Conservation (phyloP, 768 basidiomycete species). For the Hygrophoropsis aurantiaca region DNA sequence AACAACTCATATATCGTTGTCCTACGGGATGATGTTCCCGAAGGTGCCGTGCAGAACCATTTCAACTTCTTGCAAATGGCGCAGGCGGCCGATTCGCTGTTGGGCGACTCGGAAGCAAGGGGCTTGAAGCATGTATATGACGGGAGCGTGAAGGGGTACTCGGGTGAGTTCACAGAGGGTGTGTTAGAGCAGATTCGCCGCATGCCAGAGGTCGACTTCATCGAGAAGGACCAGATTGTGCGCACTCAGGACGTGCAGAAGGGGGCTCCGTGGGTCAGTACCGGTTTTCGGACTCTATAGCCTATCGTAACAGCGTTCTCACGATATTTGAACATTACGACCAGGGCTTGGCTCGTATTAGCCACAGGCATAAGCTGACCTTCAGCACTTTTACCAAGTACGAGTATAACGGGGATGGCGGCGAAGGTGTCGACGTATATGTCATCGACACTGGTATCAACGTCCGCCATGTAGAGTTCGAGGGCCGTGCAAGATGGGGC, state of each 20-base stretch:
- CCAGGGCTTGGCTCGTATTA: slow-evolving; percentile 95
- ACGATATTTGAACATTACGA: slow-evolving; percentile 13
- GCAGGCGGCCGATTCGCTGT: slow-evolving; percentile 54
- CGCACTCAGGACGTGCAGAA: slow-evolving; percentile 60
- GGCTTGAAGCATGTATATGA: slow-evolving; percentile 79
- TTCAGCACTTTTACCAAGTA: slow-evolving; percentile 87
- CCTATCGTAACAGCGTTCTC: background rate
- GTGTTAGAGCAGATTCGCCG: slow-evolving; percentile 76
- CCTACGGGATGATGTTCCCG: slow-evolving; percentile 69
- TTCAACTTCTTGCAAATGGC: slow-evolving; percentile 70
- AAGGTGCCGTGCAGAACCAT: slow-evolving; percentile 67
- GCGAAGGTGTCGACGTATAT: slow-evolving; percentile 92
- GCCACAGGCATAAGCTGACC: slow-evolving; percentile 74
- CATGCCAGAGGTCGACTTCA: slow-evolving; percentile 87
- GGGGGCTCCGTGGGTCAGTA: slow-evolving; percentile 83
- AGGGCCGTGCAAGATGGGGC: slow-evolving; percentile 90
- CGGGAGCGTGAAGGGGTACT: slow-evolving; percentile 72
- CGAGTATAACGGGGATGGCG: slow-evolving; percentile 66
- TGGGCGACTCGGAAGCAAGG: slow-evolving; percentile 42
- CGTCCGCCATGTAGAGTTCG: slow-evolving; percentile 79
- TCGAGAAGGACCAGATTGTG: slow-evolving; percentile 96
- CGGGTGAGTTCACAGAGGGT: slow-evolving; percentile 70
- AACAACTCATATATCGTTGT: slow-evolving; percentile 96
- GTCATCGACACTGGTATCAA: slow-evolving; percentile 91
- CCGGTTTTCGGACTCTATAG: too few species aligned